A percentile compares a stretch with the other conserved stretches of the same genome.
These are phyloP conservation scores for Lichtheimia ramosa DNA, from an alignment of 371 early-diverging fungal genomes.

Conservation along the genomic window DNA sequence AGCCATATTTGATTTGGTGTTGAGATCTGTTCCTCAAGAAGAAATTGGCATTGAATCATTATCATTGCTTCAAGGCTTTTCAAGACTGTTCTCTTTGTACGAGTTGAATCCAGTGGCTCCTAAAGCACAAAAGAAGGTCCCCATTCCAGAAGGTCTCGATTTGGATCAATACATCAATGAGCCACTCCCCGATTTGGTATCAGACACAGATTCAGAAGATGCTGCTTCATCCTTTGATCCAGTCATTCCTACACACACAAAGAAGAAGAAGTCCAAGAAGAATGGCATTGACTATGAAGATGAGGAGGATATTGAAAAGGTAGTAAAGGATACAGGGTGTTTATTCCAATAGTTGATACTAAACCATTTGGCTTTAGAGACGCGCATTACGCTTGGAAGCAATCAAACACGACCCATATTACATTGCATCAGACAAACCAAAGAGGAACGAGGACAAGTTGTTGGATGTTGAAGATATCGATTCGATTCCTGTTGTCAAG, in stretches of 20 bases:
- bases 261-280: conserved; percentile 34
- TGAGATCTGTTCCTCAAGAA: conserved; percentile 22
- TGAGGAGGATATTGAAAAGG: conserved; percentile 43
- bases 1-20: conserved; percentile 58
- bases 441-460: conserved; percentile 10
- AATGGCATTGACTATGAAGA: conserved; percentile 31
- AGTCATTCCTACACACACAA: conserved; percentile 8
- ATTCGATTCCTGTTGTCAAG: conserved; percentile 81
- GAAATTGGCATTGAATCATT: conserved; percentile 22
- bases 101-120: conserved; percentile 92
- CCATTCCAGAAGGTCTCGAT: conserved; percentile 87
- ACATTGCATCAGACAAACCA: conserved; percentile 53
- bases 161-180: conserved; percentile 81
- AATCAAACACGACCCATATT: conserved; percentile 73
- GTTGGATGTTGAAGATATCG: conserved; percentile 61
- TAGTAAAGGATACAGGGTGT: conserved; percentile 24
- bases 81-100: conserved; percentile 69
- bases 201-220: conserved; percentile 39
- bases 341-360: neutral
- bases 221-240: conserved; percentile 21
- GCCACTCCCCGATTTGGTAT: conserved; percentile 64
- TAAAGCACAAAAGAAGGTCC: conserved; percentile 89
- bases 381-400: conserved; percentile 63
- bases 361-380: conserved; percentile 32
- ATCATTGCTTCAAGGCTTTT: conserved; percentile 50